Evolutionary conservation across 1,284 basidiomycete genomes (phyloP).

Genomic region (Moesziomyces globuligerus): DNA sequence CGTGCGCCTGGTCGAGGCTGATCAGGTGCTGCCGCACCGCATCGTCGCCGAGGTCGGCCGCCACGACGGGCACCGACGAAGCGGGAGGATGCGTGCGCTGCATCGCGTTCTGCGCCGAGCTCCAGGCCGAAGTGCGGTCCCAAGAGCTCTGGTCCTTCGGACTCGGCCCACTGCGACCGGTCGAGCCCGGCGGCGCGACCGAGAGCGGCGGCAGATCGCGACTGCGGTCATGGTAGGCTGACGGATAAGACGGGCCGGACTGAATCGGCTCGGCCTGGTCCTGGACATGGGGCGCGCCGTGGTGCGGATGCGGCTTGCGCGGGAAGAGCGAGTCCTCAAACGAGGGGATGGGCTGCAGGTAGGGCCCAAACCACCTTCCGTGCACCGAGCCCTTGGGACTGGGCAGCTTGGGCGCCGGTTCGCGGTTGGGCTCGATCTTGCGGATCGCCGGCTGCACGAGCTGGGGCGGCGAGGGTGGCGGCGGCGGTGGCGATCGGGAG

Average conservation of each 20-base stretch:
- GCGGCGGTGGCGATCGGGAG: conserved; percentile 20
- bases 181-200: conserved; percentile 9
- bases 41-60: conserved; percentile 34
- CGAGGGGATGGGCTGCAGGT: conserved; percentile 33
- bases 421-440: conserved; percentile 13
- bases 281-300: conserved; percentile 3
- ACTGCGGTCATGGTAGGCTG: conserved; percentile 22
- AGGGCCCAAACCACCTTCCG: conserved; percentile 47
- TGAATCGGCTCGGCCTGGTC: conserved; percentile 8
- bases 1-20: conserved; percentile 32
- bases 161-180: conserved; percentile 12
- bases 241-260: conserved; percentile 4
- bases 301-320: conserved; percentile 15
- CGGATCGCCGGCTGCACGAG: conserved; percentile 6
- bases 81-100: conserved; percentile 15
- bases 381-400: conserved; percentile 36
- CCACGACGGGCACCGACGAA: conserved; percentile 6
- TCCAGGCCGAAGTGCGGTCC: conserved; percentile 33
- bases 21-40: conserved; percentile 34
- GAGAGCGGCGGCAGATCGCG: conserved; percentile 31
- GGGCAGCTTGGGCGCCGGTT: conserved; percentile 32
- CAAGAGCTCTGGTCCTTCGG: conserved; percentile 15
- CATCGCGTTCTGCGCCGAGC: conserved; percentile 9
- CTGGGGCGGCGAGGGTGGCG: conserved; percentile 5
- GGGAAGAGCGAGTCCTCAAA: conserved; percentile 32